A percentile compares a stretch with the other conserved stretches of the same genome.
phyloP scores from a whole-genome alignment of 495 filamentous ascomycete genomes.

The Halenospora varia region DNA sequence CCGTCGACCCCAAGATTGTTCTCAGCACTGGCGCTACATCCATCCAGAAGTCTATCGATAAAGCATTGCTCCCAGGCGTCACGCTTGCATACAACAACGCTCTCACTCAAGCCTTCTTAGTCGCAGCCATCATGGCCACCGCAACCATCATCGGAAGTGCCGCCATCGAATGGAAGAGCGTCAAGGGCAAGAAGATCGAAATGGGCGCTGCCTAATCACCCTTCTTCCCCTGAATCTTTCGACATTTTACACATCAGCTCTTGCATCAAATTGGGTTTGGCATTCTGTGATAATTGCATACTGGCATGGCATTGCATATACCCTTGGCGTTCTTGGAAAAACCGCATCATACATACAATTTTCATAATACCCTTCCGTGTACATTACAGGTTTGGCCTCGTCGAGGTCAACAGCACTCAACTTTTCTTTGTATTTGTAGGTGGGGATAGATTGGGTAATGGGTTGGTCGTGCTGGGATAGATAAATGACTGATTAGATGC shows the following conservation, averaged over 20 bases:
- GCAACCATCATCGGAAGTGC: conserved; percentile 57
- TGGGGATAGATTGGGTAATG: neutral
- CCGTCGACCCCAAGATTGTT: conserved; percentile 35
- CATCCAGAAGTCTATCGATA: conserved; percentile 40
- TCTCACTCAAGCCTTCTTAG: conserved; percentile 64
- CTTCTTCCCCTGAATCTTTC: no score
- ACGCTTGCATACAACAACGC: conserved; percentile 67
- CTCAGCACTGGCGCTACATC: conserved; percentile 47
- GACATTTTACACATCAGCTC: neutral
- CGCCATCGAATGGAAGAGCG: conserved; percentile 71
- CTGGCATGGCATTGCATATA: neutral
- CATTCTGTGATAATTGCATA: neutral
- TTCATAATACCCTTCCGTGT: neutral
- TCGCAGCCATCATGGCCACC: conserved; percentile 59
- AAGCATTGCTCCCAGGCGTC: conserved; percentile 47
- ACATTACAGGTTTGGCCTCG: neutral
- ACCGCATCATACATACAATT: no score
- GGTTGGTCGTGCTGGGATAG: neutral
- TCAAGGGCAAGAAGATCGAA: conserved; percentile 81
- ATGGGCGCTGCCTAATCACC: conserved; percentile 48
- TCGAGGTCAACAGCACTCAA: neutral
- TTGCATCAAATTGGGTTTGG: neutral
- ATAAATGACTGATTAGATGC: no score
- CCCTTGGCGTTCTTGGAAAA: neutral
- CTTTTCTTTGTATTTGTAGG: neutral